These are phyloP conservation scores for Takakia lepidozioides DNA, from an alignment of 225 moss, liverwort and hornwort genomes.

Conservation along the genomic window DNA sequence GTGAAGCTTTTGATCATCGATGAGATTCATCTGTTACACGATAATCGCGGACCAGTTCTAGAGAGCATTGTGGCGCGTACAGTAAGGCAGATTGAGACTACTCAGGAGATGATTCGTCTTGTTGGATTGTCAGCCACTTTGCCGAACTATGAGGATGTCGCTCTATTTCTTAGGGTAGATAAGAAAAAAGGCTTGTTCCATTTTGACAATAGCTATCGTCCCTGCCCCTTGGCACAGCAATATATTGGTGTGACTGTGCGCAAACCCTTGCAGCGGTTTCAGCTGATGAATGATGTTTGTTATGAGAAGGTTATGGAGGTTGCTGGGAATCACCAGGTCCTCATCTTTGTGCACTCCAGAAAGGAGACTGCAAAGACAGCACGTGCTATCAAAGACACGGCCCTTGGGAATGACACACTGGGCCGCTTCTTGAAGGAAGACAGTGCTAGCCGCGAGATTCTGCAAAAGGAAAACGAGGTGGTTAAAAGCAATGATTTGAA, in stretches of 20 bases:
- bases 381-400: constrained; percentile 76
- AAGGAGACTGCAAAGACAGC: constrained; percentile 97
- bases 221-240: constrained; percentile 90
- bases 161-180: constrained; percentile 79
- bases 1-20: constrained; percentile 93
- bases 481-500: constrained; percentile 85
- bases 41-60: constrained; percentile 85
- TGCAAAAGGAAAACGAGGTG: constrained; percentile 81
- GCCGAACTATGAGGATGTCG: constrained; percentile 85
- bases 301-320: constrained; percentile 96
- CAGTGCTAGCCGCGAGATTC: constrained; percentile 84
- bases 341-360: constrained; percentile 90
- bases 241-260: constrained; percentile 91
- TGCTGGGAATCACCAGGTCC: constrained; percentile 85
- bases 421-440: constrained; percentile 94
- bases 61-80: constrained; percentile 94
- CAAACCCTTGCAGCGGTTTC: constrained; percentile 91
- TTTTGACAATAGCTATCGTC: constrained; percentile 90
- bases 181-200: constrained; percentile 77
- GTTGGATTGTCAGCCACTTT: constrained; percentile 88
- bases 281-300: constrained; percentile 95
- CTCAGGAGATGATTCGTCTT: constrained; percentile 86
- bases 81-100: constrained; percentile 92
- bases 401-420: constrained; percentile 78
- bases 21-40: constrained; percentile 91